Evolutionary conservation across 1,284 basidiomycete species (phyloP).

Genomic region (Rhodotorula sp.): DNA sequence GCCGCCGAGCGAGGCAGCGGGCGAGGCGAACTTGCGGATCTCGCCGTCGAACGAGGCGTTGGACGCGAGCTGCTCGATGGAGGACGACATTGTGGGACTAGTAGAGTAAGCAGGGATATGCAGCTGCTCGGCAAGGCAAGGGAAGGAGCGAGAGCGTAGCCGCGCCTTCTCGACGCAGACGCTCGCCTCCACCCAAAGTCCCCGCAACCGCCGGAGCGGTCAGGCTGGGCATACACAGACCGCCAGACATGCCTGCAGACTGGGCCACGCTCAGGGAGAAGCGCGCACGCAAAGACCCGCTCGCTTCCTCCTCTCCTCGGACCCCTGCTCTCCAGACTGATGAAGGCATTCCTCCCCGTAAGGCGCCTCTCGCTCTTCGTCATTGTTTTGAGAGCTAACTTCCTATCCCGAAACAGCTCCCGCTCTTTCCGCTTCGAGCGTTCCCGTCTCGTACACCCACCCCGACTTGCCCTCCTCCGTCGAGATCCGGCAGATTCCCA

Average conservation of each 20-base stretch:
- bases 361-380: no score
- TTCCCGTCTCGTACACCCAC: constrained; percentile 1
- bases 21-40: constrained; percentile 81
- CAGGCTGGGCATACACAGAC: not conserved
- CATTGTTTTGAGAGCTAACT: not conserved
- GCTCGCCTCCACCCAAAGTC: no score
- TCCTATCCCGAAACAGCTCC: not conserved
- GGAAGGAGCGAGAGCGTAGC: not conserved
- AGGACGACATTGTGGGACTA: not conserved
- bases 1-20: constrained; percentile 74
- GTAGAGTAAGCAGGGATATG: no score
- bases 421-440: not conserved
- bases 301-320: not conserved
- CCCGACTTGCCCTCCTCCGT: constrained; percentile 21
- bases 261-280: constrained; percentile 1
- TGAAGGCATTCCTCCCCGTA: not conserved
- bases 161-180: no score
- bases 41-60: constrained; percentile 78
- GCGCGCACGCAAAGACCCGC: not conserved
- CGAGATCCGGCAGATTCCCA: constrained; percentile 4
- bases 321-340: no score
- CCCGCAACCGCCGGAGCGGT: no score
- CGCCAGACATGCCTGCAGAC: not conserved
- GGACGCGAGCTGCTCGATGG: constrained; percentile 67
- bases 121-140: not conserved